phyloP scores from a whole-genome alignment of 2,329 filamentous ascomycete species.

The Colletotrichum orbiculare region DNA sequence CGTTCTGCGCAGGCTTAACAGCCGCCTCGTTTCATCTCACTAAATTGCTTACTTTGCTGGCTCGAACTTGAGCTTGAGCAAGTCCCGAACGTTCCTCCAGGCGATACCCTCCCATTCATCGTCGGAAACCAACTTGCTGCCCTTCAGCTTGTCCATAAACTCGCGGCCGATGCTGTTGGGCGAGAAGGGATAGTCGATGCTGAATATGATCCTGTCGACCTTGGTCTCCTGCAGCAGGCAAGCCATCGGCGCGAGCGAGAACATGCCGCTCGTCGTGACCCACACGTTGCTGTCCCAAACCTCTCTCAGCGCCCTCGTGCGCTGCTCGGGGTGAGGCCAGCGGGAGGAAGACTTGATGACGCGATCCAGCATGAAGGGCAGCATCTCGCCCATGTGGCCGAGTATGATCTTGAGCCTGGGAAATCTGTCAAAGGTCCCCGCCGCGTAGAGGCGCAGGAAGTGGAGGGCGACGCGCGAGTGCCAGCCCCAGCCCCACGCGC shows the following conservation, averaged over 20 bases:
- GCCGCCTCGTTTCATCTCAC: too few species aligned
- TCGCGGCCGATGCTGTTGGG: constrained; percentile 58
- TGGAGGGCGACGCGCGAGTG: constrained; percentile 40
- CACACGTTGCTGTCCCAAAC: constrained; percentile 68
- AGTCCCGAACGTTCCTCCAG: constrained; percentile 60
- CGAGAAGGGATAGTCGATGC: constrained; percentile 68
- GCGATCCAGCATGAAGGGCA: constrained; percentile 66
- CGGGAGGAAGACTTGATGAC: constrained; percentile 39
- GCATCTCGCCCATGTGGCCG: constrained; percentile 56
- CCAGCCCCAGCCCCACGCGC: constrained; percentile 49
- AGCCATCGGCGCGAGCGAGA: constrained; percentile 59
- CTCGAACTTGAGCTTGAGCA: constrained; percentile 49
- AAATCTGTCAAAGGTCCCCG: constrained; percentile 48
- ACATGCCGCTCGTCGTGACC: constrained; percentile 67
- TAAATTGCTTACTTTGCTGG: not conserved
- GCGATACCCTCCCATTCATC: constrained; percentile 62
- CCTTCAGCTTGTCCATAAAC: constrained; percentile 60
- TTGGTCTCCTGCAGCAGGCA: constrained; percentile 56
- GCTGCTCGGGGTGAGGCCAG: constrained; percentile 42
- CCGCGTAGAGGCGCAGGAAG: constrained; percentile 48
- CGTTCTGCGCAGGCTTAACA: too few species aligned
- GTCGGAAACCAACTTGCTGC: constrained; percentile 59
- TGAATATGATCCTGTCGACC: constrained; percentile 63
- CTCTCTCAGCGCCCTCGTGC: constrained; percentile 52
- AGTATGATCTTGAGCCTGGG: constrained; percentile 51